Evolutionary conservation across 164 flowering plant genomes (phyloP).

Genomic region (Annona cherimola): DNA sequence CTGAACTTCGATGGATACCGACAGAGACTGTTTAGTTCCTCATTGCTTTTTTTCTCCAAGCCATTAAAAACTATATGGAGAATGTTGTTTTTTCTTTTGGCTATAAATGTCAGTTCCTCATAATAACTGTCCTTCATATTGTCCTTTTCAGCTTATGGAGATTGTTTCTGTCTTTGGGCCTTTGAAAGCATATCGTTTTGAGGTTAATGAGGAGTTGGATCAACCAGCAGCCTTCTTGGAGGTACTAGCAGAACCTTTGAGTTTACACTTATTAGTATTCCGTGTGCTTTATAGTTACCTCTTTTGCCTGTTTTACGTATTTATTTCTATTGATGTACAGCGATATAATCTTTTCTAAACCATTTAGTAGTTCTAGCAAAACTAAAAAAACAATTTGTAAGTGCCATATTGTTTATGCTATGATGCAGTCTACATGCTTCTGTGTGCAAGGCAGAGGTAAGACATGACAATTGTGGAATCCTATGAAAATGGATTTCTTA

Average conservation of each 20-base stretch:
- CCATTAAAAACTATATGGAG: no score
- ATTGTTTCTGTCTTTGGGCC: conserved; percentile 77
- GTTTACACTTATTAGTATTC: neutral
- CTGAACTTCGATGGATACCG: no score
- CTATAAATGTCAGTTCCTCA: neutral
- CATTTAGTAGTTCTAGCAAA: no score
- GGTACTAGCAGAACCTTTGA: conserved; percentile 37
- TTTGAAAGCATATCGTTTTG: conserved; percentile 69
- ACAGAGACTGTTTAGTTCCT: no score
- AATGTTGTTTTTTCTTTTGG: neutral
- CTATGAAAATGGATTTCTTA: neutral
- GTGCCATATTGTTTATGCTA: no score
- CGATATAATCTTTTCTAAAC: no score
- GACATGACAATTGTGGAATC: neutral
- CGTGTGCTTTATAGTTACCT: neutral
- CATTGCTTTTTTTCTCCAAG: no score
- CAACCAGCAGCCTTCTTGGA: conserved; percentile 73
- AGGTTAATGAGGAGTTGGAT: conserved; percentile 29
- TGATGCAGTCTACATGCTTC: neutral
- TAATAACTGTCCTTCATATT: neutral
- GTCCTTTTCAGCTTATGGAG: conserved; percentile 59
- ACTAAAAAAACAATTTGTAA: no score
- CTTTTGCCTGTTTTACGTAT: neutral
- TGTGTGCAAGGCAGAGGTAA: neutral
- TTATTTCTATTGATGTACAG: no score